Evolutionary conservation across 139 green algal species (phyloP).

Genomic region (Volvox reticuliferus): DNA sequence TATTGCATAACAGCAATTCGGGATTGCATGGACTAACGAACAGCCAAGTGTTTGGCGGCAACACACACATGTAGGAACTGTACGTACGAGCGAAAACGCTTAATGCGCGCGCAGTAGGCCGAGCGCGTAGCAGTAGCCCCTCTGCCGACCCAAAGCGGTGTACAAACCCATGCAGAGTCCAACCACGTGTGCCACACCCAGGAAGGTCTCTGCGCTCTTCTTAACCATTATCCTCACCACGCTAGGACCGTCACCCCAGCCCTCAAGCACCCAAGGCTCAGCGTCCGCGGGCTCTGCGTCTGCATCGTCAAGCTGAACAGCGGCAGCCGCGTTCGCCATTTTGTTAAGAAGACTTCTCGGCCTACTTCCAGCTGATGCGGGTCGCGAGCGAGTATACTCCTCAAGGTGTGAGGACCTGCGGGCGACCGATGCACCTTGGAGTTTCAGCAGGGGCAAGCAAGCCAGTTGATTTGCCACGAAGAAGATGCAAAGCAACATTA

Average conservation of each 20-base stretch:
- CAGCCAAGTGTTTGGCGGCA: too few relatives aligned
- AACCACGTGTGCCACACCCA: not conserved
- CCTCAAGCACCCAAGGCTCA: conserved; percentile 50
- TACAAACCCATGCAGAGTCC: not conserved
- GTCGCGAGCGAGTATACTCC: conserved; percentile 46
- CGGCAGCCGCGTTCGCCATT: conserved; percentile 35
- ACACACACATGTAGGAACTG: too few relatives aligned
- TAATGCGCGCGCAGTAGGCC: too few relatives aligned
- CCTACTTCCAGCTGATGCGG: conserved; percentile 42
- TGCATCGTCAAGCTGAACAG: conserved; percentile 16
- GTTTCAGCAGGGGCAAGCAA: not conserved
- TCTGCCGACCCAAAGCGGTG: too few relatives aligned
- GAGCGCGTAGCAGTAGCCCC: too few relatives aligned
- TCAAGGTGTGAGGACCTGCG: conserved; percentile 43
- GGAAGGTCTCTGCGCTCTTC: too few relatives aligned
- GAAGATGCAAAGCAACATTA: not conserved
- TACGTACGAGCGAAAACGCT: too few relatives aligned
- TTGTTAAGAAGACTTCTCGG: conserved; percentile 48
- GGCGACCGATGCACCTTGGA: not conserved
- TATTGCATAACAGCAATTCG: too few relatives aligned
- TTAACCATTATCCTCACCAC: conserved; percentile 21
- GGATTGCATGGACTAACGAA: too few relatives aligned
- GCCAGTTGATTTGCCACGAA: too few relatives aligned
- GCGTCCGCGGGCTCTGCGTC: conserved; percentile 12
- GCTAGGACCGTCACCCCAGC: conserved; percentile 49